Percentiles rank a stretch among this genome's conserved stretches.
phyloP scores from a whole-genome alignment of 441 rosid genomes.

The Populus trichocarpa region DNA sequence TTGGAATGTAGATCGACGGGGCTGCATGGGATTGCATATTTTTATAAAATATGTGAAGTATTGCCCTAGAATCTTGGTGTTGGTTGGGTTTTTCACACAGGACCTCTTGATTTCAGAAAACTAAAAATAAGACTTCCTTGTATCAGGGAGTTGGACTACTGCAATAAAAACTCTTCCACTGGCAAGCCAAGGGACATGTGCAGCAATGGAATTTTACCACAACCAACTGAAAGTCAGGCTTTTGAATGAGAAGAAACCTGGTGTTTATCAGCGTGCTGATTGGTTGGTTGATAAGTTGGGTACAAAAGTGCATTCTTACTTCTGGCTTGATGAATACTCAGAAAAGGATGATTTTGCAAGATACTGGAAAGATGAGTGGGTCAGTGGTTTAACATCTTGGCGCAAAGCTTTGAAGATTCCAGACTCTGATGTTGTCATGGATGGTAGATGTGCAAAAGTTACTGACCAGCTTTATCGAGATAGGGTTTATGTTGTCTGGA shows the following conservation, averaged over 20 bases:
- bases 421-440: slow-evolving; percentile 52
- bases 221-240: slow-evolving; percentile 71
- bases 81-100: neutral
- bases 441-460: slow-evolving; percentile 54
- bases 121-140: slow-evolving; percentile 4
- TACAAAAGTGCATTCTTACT: slow-evolving; percentile 83
- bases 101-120: neutral
- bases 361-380: slow-evolving; percentile 88
- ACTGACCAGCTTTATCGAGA: slow-evolving; percentile 48
- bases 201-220: slow-evolving; percentile 88
- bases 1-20: neutral
- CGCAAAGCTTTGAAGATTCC: slow-evolving; percentile 65
- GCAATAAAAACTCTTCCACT: slow-evolving; percentile 60
- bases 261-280: slow-evolving; percentile 69
- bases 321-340: slow-evolving; percentile 89
- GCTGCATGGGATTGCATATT: neutral
- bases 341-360: slow-evolving; percentile 71
- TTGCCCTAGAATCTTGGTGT: neutral
- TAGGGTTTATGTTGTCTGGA: slow-evolving; percentile 54
- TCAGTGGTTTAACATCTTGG: slow-evolving; percentile 78
- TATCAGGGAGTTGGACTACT: slow-evolving; percentile 58
- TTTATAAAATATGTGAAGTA: neutral
- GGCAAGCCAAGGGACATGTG: slow-evolving; percentile 80
- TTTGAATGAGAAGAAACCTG: slow-evolving; percentile 57
- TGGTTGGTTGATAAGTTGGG: slow-evolving; percentile 92